Evolutionary conservation across 179 eudicot genomes (phyloP).

Genomic region (Spinacia oleracea): DNA sequence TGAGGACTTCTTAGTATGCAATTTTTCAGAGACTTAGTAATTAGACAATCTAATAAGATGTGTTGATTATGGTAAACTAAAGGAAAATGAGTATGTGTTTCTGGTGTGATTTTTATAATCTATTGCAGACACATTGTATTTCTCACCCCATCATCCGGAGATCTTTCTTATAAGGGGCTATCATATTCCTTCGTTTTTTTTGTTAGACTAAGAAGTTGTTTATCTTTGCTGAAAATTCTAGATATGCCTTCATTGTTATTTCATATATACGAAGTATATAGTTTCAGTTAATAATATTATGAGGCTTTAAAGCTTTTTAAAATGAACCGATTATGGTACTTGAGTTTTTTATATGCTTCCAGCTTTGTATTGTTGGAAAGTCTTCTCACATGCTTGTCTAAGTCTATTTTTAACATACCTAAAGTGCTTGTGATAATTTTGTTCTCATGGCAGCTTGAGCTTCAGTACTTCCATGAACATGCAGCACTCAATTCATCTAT

Average conservation of each 20-base stretch:
- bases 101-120: background rate
- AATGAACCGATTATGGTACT: background rate
- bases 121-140: background rate
- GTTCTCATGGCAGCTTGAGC: slow-evolving; percentile 34
- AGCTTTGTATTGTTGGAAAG: no score
- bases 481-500: slow-evolving; percentile 31
- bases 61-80: background rate
- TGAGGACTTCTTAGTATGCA: background rate
- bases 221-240: background rate
- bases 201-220: background rate
- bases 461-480: slow-evolving; percentile 33
- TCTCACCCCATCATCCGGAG: background rate
- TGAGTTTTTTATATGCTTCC: background rate
- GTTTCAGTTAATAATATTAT: background rate
- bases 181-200: background rate
- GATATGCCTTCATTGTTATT: background rate
- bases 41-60: background rate
- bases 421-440: background rate
- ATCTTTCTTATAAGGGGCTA: background rate
- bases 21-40: background rate
- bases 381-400: background rate
- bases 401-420: background rate
- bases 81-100: background rate
- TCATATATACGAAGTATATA: no score
- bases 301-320: background rate